These are phyloP conservation scores for Cetraspora pellucida DNA, from an alignment of 192 early-diverging fungal genomes.

Conservation along the genomic window DNA sequence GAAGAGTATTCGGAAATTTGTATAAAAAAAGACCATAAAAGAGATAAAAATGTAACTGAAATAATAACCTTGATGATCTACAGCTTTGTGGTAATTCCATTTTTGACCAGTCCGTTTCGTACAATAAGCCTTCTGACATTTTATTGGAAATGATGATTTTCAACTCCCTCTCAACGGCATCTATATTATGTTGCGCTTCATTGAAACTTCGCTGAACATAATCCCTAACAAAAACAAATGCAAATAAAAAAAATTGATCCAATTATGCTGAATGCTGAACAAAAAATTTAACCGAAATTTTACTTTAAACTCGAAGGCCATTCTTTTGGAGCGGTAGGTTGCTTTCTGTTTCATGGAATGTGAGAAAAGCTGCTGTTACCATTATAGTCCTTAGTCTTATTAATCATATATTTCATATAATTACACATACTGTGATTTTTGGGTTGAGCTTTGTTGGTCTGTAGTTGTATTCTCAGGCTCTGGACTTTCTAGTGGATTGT, in stretches of 20 bases:
- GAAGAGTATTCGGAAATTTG: neutral
- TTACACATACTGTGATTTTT: neutral
- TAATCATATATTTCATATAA: neutral
- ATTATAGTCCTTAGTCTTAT: too few relatives aligned
- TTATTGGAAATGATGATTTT: slow-evolving; percentile 56
- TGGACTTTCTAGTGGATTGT: slow-evolving; percentile 1
- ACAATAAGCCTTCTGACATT: slow-evolving; percentile 47
- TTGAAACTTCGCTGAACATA: slow-evolving; percentile 48
- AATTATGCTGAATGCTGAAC: neutral
- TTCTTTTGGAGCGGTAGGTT: slow-evolving; percentile 17
- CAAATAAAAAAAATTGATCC: neutral
- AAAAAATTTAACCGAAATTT: neutral
- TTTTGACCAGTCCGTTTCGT: slow-evolving; percentile 69
- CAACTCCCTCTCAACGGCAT: slow-evolving; percentile 57
- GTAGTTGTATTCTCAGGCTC: neutral
- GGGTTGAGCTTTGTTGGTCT: neutral
- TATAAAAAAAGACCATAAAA: neutral
- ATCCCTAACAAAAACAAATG: slow-evolving; percentile 37
- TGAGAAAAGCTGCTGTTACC: too few relatives aligned
- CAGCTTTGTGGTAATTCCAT: slow-evolving; percentile 66
- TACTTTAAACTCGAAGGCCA: slow-evolving; percentile 34
- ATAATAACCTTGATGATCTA: neutral
- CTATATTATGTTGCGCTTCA: slow-evolving; percentile 39
- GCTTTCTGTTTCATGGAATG: neutral
- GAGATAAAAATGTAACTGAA: neutral